A percentile compares a stretch with the other conserved stretches of the same genome.
These are phyloP conservation scores for Luffa aegyptiaca DNA, from an alignment of 306 rosid genomes.

Conservation along the genomic window DNA sequence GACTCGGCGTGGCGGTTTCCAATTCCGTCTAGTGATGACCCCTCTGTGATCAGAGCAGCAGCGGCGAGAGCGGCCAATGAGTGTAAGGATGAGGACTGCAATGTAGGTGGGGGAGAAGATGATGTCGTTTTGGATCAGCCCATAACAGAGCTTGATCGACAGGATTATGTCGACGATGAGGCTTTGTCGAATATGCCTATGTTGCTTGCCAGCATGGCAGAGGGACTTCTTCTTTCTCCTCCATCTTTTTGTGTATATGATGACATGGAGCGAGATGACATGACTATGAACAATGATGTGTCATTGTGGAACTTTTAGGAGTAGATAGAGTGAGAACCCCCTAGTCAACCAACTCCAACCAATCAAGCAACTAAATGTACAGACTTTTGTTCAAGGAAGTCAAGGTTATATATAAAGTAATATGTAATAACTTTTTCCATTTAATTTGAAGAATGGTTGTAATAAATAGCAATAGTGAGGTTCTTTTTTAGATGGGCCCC, in stretches of 20 bases:
- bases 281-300: conserved; percentile 19
- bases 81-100: not conserved
- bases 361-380: not conserved
- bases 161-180: conserved; percentile 21
- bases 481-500: no score
- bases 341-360: not conserved
- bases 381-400: not conserved
- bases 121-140: not conserved
- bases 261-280: conserved; percentile 6
- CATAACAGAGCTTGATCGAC: no score
- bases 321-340: not conserved
- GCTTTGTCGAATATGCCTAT: conserved; percentile 16
- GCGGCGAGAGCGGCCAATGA: conserved; percentile 49
- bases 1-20: conserved; percentile 54
- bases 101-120: not conserved
- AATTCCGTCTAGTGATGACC: conserved; percentile 28
- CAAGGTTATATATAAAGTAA: not conserved
- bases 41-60: conserved; percentile 39
- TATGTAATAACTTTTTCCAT: not conserved
- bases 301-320: conserved; percentile 37
- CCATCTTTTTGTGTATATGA: not conserved
- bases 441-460: no score
- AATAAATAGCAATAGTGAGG: no score
- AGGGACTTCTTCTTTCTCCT: conserved; percentile 43
- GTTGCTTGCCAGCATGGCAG: conserved; percentile 11